Evolutionary conservation across 2,329 filamentous ascomycete genomes (phyloP).

Genomic region (Daldinia eschscholtzii): DNA sequence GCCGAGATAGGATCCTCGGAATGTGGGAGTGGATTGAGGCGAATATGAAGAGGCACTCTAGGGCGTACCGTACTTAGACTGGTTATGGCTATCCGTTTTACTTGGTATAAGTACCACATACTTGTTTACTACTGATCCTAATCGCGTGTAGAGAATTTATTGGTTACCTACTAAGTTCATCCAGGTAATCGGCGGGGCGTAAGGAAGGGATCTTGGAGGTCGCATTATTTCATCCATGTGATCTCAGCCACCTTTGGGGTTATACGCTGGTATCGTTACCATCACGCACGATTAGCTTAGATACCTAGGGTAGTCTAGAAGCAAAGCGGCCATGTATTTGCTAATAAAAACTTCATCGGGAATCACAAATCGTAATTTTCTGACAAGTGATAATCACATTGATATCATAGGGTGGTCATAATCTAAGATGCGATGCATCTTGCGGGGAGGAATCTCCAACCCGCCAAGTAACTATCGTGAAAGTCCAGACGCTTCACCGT

Average conservation of each 20-base stretch:
- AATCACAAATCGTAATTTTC: background rate
- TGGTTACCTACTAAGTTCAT: no score
- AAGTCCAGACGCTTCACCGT: background rate
- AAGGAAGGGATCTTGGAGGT: no score
- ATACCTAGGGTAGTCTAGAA: background rate
- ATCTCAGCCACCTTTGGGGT: no score
- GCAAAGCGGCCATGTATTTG: background rate
- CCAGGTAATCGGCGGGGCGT: no score
- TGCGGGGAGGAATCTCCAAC: background rate
- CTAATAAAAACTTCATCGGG: background rate
- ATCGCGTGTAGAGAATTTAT: no score
- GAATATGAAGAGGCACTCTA: constrained; percentile 19
- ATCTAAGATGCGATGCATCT: background rate
- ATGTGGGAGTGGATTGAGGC: constrained; percentile 55
- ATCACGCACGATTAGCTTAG: background rate
- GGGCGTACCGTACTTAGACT: background rate
- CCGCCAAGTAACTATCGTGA: background rate
- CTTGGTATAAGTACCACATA: background rate
- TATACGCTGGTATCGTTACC: background rate
- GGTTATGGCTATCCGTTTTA: background rate
- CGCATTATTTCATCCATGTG: no score
- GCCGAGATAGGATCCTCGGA: constrained; percentile 25
- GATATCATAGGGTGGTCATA: background rate
- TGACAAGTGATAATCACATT: background rate
- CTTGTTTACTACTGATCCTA: no score